A percentile compares a stretch with the other conserved stretches of the same genome.
These are phyloP conservation scores for Kwoniella sp. DNA, from an alignment of 768 basidiomycete genomes.

Conservation along the genomic window DNA sequence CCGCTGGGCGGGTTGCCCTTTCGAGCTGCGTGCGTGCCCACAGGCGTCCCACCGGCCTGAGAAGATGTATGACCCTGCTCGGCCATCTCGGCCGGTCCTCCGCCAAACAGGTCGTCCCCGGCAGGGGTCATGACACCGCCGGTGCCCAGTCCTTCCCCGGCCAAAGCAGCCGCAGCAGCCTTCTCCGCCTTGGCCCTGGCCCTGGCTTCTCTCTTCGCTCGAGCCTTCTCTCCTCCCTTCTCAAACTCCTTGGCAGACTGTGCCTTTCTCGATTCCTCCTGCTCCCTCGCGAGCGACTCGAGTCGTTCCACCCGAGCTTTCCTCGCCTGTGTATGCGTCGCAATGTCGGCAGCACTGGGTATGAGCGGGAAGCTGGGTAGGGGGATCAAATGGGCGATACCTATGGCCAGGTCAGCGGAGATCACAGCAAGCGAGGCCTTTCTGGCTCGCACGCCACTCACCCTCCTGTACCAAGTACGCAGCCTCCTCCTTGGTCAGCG, in stretches of 20 bases:
- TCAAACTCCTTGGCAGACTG: conserved; percentile 16
- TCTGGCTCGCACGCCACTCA: conserved; percentile 46
- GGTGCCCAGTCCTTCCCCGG: too few relatives aligned
- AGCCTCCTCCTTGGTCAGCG: conserved; percentile 86
- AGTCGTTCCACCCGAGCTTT: conserved; percentile 40
- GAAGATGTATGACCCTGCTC: too few relatives aligned
- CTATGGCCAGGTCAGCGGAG: conserved; percentile 51
- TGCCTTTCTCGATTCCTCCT: conserved; percentile 45
- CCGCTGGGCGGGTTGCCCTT: too few relatives aligned
- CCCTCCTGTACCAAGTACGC: conserved; percentile 80
- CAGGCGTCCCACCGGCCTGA: too few relatives aligned
- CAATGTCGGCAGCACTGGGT: conserved; percentile 54
- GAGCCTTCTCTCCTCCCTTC: conserved; percentile 59
- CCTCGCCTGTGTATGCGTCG: conserved; percentile 26
- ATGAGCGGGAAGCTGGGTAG: conserved; percentile 57
- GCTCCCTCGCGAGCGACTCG: conserved; percentile 56
- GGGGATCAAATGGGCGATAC: conserved; percentile 70
- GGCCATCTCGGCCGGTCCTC: too few relatives aligned
- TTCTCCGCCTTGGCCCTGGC: conserved; percentile 39
- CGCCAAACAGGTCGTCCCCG: too few relatives aligned
- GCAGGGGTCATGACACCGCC: too few relatives aligned
- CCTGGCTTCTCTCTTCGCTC: conserved; percentile 64
- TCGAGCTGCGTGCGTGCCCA: too few relatives aligned
- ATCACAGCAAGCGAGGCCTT: neutral
- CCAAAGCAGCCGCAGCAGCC: conserved; percentile 1